Evolutionary conservation across 768 basidiomycete species (phyloP), one percentile per base, ranked within the genome.

Genomic region (Termitomyces sp.): DNA sequence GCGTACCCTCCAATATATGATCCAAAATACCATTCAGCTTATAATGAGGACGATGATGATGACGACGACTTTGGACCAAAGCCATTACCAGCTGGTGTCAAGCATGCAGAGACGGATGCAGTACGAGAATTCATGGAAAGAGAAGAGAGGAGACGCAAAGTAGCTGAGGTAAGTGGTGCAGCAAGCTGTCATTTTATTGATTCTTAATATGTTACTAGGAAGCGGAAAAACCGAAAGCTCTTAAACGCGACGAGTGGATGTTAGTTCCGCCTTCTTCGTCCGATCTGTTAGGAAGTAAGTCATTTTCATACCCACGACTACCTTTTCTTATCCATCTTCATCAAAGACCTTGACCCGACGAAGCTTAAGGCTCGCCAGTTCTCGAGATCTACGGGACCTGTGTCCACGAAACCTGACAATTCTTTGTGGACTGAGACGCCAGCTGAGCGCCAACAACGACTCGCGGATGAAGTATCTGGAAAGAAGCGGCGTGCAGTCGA

Each of bases 351-450:
- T 38, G 96, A 99, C 74, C 91, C 94, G 0, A 88, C 91, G 4
- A 93, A 91, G 69, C 76, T 94, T 11, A 89, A 87, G 72, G 76
- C 85, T 2, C 87, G 93, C 22, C 89, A 92, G 70, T 96, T 96
- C 74, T 85, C 89, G n/a, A 79, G 83, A 57, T 76, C 84, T 24
- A 64, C 75, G n/a, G 78, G 80, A 16, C 72, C 85, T 15, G 67
- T 72, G 2, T 71, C 76, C 13, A 74, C 78, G 1, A 73, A 78
- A 48, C 74, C 74, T 7, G 90, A 91, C 65, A 82, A 75, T 58
- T 88, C 87, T 2, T 80, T 96, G 13, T 99, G 97, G 97, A 99
- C 97, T 0, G 97, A 99, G 78, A 98, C 97, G 0, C 97, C 97
- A 0, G 89, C 89, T 0, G 94, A 98, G 70, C 83, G 90, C 16